Evolutionary conservation across 495 filamentous ascomycete species (phyloP), one percentile per base, ranked within the genome.

Genomic region (Hypoxylon crocopeplum): DNA sequence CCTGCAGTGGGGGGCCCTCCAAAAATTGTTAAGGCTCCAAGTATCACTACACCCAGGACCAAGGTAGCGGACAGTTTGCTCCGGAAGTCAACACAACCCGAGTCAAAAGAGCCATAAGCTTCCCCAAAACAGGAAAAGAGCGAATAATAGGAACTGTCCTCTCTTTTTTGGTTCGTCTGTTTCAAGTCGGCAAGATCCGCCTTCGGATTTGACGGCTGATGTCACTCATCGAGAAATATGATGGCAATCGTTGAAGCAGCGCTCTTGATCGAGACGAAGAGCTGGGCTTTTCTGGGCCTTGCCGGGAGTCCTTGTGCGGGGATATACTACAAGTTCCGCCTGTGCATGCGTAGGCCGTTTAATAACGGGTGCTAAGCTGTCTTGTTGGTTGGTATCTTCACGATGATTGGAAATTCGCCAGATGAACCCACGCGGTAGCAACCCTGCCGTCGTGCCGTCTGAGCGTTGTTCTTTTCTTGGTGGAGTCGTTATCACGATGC

Each of bases 11-110:
- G 33, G 41, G 13, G 12, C 1, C 2, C 16, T 38, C 1, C n/a
- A 45, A 48, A 56, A 64, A 64, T 64, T 64, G 55, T 64, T 64
- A 64, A 56, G 61, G 61, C 21, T 12, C 21, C 4, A 58, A 59
- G 61, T 64, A 59, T 16, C 50, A 17, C 29, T 22, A 20, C 50
- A 37, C 16, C 30, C 29, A 33, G 38, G 22, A 25, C 10, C 48
- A 44, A 16, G 37, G 6, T 3, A 19, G 16, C 61, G 61, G 61
- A 59, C 20, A 19, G 22, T 64, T 64, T 64, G 45, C 50, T 64
- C 61, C 61, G 61, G 48, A 42, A 6, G 5, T 52, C 34, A 19
- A 48, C 11, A 56, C 34, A 52, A 33, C 20, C 25, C 47, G 38
- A 42, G 37, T 8, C 22, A 25, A 56, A 41, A 48, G 13, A 37